Evolutionary conservation across 2,329 filamentous ascomycete genomes (phyloP).

Genomic region (Colletotrichum tropicicola): DNA sequence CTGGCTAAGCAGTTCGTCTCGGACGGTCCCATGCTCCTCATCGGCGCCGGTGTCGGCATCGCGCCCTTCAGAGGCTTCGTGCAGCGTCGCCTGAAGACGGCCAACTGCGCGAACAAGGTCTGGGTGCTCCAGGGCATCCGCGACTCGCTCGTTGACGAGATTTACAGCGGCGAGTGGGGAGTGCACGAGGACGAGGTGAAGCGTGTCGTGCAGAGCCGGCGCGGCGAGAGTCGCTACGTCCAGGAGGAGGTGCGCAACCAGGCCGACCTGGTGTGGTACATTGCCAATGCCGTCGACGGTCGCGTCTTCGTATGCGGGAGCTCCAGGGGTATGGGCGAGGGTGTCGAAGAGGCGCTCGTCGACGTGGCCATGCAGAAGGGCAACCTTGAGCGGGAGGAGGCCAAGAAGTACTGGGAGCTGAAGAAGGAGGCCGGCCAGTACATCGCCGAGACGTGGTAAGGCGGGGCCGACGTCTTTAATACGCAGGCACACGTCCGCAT

Average conservation of each 20-base stretch:
- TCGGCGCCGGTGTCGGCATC: constrained; percentile 95
- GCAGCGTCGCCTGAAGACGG: constrained; percentile 89
- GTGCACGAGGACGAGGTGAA: constrained; percentile 90
- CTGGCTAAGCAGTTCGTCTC: constrained; percentile 90
- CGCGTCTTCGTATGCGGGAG: constrained; percentile 96
- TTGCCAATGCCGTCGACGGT: constrained; percentile 95
- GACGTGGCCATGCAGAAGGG: constrained; percentile 95
- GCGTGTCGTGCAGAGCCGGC: constrained; percentile 79
- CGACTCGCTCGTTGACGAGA: constrained; percentile 93
- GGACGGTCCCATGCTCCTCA: constrained; percentile 96
- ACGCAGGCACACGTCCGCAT: not conserved
- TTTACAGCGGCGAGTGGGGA: constrained; percentile 96
- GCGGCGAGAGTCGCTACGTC: constrained; percentile 87
- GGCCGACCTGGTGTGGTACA: constrained; percentile 97
- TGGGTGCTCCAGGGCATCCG: constrained; percentile 95
- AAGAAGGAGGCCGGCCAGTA: constrained; percentile 96
- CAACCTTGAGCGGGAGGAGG: constrained; percentile 83
- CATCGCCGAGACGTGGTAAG: constrained; percentile 82
- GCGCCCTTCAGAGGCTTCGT: constrained; percentile 98
- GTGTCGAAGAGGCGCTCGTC: constrained; percentile 86
- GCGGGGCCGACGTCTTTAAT: not conserved
- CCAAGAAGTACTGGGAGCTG: constrained; percentile 85
- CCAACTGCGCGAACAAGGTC: constrained; percentile 97
- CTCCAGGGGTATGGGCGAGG: constrained; percentile 96
- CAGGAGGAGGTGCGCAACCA: constrained; percentile 94